Evolutionary conservation across 352 stramenopile species (phyloP), one percentile per base, ranked within the genome.

Genomic region (Phytophthora sp.): DNA sequence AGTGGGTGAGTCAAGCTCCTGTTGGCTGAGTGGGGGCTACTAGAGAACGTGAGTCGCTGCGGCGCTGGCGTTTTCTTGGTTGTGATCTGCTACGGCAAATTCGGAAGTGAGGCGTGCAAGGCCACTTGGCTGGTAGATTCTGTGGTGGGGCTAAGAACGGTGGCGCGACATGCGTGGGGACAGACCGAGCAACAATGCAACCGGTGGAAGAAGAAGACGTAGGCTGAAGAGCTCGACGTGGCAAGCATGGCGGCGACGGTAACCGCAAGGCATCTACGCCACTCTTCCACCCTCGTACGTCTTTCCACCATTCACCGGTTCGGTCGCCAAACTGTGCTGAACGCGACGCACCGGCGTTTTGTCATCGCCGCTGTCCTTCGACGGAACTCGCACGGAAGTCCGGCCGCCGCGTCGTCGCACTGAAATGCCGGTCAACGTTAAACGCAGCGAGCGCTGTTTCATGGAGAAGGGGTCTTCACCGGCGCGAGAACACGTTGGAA

Each of bases 81-180:
- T 50, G 37, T 72, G 62, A 58, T 71, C 51, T 68, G 62, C 54
- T 58, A 64, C 56, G 59, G 58, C 58, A 67, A 72, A 70, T 65
- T 73, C 46, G 48, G 38, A 58, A 65, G 52, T 76, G 67, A 24
- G 12, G 18, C 43, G 26, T 39, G 35, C 18, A 46, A 18, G 50
- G 54, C 57, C 28, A 66, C 37, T 70, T 64, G 42, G 39, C 53
- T 23, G 26, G 35, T 42, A 18, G 34, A 55, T 42, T 51, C 48
- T 45, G 42, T 38, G 59, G 37, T 48, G 41, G 41, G 37, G 46
- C 45, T 66, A 67, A 70, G 60, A 67, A 70, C 38, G 48, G 54
- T 70, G 56, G 52, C 43, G 66, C 43, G 66, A 62, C 42, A 61
- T 66, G 52, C 23, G 20, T 43, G 38, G 30, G 30, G 52, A 66